phyloP scores from a whole-genome alignment of 768 basidiomycete genomes.

The Russula emetica region DNA sequence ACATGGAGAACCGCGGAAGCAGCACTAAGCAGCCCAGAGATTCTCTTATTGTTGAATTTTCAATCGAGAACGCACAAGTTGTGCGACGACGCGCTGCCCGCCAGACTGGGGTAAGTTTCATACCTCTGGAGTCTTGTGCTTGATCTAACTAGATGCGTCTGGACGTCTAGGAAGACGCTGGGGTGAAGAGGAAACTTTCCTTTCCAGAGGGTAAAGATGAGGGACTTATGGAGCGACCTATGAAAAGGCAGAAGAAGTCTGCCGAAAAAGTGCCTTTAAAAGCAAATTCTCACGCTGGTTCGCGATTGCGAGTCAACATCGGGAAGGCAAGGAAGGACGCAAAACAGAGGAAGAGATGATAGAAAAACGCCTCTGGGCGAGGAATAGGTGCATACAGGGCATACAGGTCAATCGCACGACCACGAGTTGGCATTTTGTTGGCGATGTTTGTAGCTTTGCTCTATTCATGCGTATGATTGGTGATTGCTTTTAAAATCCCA shows the following conservation, averaged over 20 bases:
- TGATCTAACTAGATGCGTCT: background rate
- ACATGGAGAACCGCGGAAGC: constrained; percentile 44
- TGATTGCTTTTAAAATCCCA: background rate
- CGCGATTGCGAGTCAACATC: background rate
- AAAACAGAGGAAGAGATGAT: background rate
- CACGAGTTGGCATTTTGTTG: background rate
- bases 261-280: background rate
- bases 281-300: background rate
- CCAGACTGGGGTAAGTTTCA: constrained; percentile 38
- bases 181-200: constrained; percentile 7
- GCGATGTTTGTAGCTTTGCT: background rate
- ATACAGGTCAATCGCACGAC: background rate
- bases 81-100: constrained; percentile 67
- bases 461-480: background rate
- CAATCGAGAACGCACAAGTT: constrained; percentile 91
- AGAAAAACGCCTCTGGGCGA: background rate
- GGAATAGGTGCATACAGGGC: background rate
- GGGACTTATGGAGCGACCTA: background rate
- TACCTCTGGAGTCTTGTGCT: background rate
- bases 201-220: background rate
- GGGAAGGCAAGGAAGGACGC: background rate
- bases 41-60: constrained; percentile 87
- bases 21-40: constrained; percentile 43
- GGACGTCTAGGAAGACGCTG: constrained; percentile 7
- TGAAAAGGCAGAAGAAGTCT: constrained; percentile 7